These are phyloP conservation scores for Brassica cretica DNA, from an alignment of 345 rosid genomes.

Conservation along the genomic window DNA sequence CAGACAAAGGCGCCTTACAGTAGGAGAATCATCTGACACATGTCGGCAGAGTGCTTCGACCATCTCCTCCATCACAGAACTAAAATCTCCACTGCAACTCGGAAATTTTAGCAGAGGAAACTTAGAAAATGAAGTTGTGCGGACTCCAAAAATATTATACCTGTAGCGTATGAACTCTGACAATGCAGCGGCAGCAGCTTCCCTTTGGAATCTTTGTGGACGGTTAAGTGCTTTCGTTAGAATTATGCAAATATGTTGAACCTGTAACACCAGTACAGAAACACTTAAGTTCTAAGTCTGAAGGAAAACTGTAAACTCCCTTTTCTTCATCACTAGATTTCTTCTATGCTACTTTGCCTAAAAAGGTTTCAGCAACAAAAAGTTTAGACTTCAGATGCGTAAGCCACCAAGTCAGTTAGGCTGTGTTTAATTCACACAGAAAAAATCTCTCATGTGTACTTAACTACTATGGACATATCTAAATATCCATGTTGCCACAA, in stretches of 20 bases:
- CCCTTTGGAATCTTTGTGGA: slow-evolving; percentile 72
- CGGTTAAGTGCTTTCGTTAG: slow-evolving; percentile 74
- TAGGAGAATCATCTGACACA: slow-evolving; percentile 94
- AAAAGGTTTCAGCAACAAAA: slow-evolving; percentile 1
- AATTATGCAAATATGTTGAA: slow-evolving; percentile 67
- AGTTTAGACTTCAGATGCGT: slow-evolving; percentile 8
- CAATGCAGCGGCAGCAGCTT: slow-evolving; percentile 96
- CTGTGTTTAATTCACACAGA: slow-evolving; percentile 1
- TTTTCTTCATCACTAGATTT: slow-evolving; percentile 7
- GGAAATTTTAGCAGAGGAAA: slow-evolving; percentile 25
- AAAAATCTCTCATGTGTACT: not conserved
- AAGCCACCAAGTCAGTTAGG: slow-evolving; percentile 2
- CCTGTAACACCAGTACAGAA: slow-evolving; percentile 50
- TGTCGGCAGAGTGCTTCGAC: slow-evolving; percentile 89
- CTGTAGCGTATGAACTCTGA: slow-evolving; percentile 90
- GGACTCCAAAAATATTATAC: slow-evolving; percentile 41
- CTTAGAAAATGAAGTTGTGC: not conserved
- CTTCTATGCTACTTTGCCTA: not conserved
- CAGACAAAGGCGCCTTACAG: slow-evolving; percentile 90
- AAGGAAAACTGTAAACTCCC: slow-evolving; percentile 8
- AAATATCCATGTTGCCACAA: slow-evolving; percentile 10
- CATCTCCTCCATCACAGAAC: slow-evolving; percentile 85
- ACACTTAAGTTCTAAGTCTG: slow-evolving; percentile 18
- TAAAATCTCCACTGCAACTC: slow-evolving; percentile 66
- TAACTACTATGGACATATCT: slow-evolving; percentile 5